Percentiles rank a stretch among this genome's conserved stretches.
phyloP scores from a whole-genome alignment of 177 flowering plant genomes.

The Telopea speciosissima region DNA sequence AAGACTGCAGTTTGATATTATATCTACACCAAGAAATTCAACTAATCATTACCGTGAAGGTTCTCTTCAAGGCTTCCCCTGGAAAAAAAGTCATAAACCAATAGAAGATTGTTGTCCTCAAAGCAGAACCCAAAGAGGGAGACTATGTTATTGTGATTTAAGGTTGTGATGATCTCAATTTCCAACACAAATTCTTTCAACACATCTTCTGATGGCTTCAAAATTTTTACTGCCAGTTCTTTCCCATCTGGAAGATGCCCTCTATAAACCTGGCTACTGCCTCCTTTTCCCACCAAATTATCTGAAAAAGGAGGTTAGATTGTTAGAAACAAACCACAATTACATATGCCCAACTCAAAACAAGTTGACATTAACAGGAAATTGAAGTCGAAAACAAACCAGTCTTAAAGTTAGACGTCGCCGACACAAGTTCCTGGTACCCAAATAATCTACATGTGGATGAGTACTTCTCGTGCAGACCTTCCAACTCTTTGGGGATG shows the following conservation, averaged over 20 bases:
- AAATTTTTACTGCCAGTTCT: conserved; percentile 83
- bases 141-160: conserved; percentile 71
- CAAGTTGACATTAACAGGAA: background rate
- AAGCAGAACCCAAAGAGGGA: conserved; percentile 84
- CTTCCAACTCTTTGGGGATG: conserved; percentile 53
- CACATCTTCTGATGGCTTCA: conserved; percentile 66
- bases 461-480: conserved; percentile 64
- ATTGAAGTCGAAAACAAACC: conserved; percentile 37
- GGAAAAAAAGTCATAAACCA: conserved; percentile 81
- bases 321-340: background rate
- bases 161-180: conserved; percentile 72
- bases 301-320: conserved; percentile 33
- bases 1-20: background rate
- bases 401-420: conserved; percentile 63
- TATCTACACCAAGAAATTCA: background rate
- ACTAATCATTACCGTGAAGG: conserved; percentile 59
- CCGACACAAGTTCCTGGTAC: conserved; percentile 59
- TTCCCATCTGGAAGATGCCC: conserved; percentile 76
- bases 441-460: conserved; percentile 66
- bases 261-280: conserved; percentile 78
- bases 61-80: conserved; percentile 94
- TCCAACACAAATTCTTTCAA: conserved; percentile 68
- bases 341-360: background rate
- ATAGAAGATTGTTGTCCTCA: conserved; percentile 56
- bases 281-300: conserved; percentile 89